These are phyloP conservation scores for Aspergillus texensis DNA, from an alignment of 2,329 filamentous ascomycete species.

Conservation along the genomic window DNA sequence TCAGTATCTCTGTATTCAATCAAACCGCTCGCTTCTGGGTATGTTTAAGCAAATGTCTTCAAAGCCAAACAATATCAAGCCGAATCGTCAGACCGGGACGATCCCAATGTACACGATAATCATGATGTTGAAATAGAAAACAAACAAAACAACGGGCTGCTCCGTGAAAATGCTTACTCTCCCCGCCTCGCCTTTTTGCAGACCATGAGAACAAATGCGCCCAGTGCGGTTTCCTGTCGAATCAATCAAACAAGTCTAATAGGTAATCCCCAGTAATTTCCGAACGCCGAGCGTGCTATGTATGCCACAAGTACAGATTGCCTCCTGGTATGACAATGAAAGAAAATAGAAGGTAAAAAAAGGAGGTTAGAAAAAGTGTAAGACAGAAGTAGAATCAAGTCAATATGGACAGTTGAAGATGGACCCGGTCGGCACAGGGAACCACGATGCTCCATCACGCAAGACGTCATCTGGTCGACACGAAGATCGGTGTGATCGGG, in stretches of 20 bases:
- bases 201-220: conserved; percentile 39
- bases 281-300: conserved; percentile 43
- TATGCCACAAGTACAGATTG: conserved; percentile 31
- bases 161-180: conserved; percentile 36
- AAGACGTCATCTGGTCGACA: conserved; percentile 1
- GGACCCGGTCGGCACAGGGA: conserved; percentile 11
- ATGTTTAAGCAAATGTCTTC: conserved; percentile 30
- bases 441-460: not conserved
- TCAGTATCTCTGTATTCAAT: conserved; percentile 14
- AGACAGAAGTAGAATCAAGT: conserved; percentile 16
- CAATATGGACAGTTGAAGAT: conserved; percentile 17
- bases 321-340: conserved; percentile 23
- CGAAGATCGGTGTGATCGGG: conserved; percentile 7
- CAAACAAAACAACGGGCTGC: conserved; percentile 29
- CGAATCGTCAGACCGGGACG: conserved; percentile 28
- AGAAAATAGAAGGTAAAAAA: conserved; percentile 21
- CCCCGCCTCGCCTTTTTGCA: conserved; percentile 29
- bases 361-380: conserved; percentile 22
- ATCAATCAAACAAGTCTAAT: conserved; percentile 41
- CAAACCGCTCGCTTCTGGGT: conserved; percentile 28
- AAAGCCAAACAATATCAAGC: conserved; percentile 26
- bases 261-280: conserved; percentile 26
- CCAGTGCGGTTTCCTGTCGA: conserved; percentile 34
- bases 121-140: conserved; percentile 18
- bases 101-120: conserved; percentile 28